phyloP scores from a whole-genome alignment of 2,329 filamentous ascomycete species.

The Penicillium sp. region DNA sequence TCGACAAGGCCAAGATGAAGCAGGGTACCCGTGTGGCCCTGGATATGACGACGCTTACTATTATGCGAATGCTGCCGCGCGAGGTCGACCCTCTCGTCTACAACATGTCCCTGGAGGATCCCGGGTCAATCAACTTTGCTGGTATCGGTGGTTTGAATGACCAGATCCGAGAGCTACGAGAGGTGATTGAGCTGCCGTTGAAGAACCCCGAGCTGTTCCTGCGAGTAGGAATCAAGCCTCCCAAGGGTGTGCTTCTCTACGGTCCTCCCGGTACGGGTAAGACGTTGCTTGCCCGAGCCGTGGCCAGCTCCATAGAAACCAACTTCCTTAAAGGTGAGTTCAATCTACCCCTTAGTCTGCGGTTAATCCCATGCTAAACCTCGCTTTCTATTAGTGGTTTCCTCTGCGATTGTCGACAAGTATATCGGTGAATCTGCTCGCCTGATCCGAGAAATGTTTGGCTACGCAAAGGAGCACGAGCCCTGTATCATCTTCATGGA shows the following conservation, averaged over 20 bases:
- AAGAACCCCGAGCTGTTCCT: conserved; percentile 99
- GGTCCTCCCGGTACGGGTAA: conserved; percentile 97
- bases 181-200: conserved; percentile 95
- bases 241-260: conserved; percentile 95
- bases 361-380: conserved; percentile 9
- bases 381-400: conserved; percentile 70
- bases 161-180: conserved; percentile 93
- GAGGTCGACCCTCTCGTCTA: conserved; percentile 98
- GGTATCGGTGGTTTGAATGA: conserved; percentile 98
- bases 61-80: conserved; percentile 99
- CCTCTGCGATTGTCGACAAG: conserved; percentile 98
- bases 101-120: conserved; percentile 99
- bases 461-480: conserved; percentile 98
- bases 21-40: conserved; percentile 96
- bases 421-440: conserved; percentile 98
- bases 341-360: neutral
- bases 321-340: conserved; percentile 92
- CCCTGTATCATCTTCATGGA: conserved; percentile 99
- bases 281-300: conserved; percentile 89
- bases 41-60: conserved; percentile 99
- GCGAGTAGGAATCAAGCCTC: conserved; percentile 96
- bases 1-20: conserved; percentile 96
- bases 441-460: conserved; percentile 98
- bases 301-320: conserved; percentile 94
- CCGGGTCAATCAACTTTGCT: conserved; percentile 95